Evolutionary conservation across 2,329 filamentous ascomycete species (phyloP).

Genomic region (Alternaria metachromatica): DNA sequence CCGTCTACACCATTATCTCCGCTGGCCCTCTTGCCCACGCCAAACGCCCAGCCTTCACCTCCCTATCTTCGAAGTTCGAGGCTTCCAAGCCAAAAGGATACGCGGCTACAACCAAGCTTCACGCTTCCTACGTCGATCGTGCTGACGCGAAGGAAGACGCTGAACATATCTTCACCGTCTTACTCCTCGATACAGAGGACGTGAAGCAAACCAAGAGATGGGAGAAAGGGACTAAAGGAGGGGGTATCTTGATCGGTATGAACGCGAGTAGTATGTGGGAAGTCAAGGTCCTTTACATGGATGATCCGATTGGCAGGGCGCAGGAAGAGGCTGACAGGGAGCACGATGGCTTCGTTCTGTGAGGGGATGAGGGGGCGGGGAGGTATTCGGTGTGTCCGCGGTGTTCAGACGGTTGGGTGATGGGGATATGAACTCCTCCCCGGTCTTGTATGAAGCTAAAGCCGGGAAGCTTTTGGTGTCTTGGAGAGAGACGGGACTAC

Average conservation of each 20-base stretch:
- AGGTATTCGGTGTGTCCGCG: not conserved
- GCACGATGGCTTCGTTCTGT: not conserved
- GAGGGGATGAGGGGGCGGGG: not conserved
- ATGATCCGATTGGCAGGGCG: conserved; percentile 20
- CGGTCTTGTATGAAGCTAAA: not conserved
- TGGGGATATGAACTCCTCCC: not conserved
- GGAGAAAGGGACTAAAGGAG: conserved; percentile 10
- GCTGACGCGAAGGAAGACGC: conserved; percentile 18
- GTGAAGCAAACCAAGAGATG: conserved; percentile 16
- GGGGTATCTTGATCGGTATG: conserved; percentile 27
- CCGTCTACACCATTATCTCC: conserved; percentile 25
- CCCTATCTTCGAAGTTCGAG: not conserved
- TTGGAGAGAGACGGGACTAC: not conserved
- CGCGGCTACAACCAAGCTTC: conserved; percentile 2
- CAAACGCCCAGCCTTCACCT: not conserved
- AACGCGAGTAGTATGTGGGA: conserved; percentile 20
- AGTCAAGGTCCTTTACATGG: conserved; percentile 26
- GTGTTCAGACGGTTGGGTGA: not conserved
- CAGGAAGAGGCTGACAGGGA: conserved; percentile 12
- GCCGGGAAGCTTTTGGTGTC: not conserved
- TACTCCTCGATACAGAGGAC: conserved; percentile 10
- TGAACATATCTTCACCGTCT: conserved; percentile 13
- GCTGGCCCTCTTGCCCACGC: conserved; percentile 20
- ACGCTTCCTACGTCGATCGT: conserved; percentile 10
- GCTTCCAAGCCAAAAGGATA: conserved; percentile 8